These are phyloP conservation scores for Wickerhamomyces xylosicus DNA, from an alignment of 805 yeast genomes.

Conservation along the genomic window DNA sequence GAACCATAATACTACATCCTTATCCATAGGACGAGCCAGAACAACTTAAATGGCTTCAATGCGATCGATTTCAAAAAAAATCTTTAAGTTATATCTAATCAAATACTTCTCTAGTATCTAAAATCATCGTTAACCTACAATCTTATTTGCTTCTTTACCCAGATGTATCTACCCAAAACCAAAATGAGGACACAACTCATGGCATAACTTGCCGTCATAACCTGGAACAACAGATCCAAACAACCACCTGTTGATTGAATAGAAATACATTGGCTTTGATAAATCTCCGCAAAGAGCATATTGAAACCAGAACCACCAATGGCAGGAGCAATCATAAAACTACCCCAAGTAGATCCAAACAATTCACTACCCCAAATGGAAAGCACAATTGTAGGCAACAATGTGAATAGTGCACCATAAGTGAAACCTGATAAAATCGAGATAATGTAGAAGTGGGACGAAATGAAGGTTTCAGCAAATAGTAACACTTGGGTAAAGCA, in stretches of 20 bases:
- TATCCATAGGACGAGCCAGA: too few species aligned
- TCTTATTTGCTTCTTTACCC: slow-evolving; percentile 6
- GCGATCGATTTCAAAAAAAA: too few species aligned
- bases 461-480: slow-evolving; percentile 13
- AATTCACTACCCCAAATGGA: slow-evolving; percentile 81
- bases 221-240: slow-evolving; percentile 13
- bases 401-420: slow-evolving; percentile 80
- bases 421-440: slow-evolving; percentile 53
- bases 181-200: slow-evolving; percentile 6
- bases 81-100: too few species aligned
- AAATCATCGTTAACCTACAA: not conserved
- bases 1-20: too few species aligned
- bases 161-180: slow-evolving; percentile 15
- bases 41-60: too few species aligned
- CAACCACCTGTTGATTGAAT: slow-evolving; percentile 2
- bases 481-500: slow-evolving; percentile 25
- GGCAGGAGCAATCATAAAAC: slow-evolving; percentile 84
- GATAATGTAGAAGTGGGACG: slow-evolving; percentile 16
- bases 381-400: slow-evolving; percentile 78
- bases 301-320: slow-evolving; percentile 66
- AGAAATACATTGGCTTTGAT: slow-evolving; percentile 30
- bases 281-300: slow-evolving; percentile 52
- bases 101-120: too few species aligned
- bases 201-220: slow-evolving; percentile 7
- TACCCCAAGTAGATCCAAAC: slow-evolving; percentile 90